phyloP scores from a whole-genome alignment of 2,329 filamentous ascomycete species.

The Penicillium sp. region DNA sequence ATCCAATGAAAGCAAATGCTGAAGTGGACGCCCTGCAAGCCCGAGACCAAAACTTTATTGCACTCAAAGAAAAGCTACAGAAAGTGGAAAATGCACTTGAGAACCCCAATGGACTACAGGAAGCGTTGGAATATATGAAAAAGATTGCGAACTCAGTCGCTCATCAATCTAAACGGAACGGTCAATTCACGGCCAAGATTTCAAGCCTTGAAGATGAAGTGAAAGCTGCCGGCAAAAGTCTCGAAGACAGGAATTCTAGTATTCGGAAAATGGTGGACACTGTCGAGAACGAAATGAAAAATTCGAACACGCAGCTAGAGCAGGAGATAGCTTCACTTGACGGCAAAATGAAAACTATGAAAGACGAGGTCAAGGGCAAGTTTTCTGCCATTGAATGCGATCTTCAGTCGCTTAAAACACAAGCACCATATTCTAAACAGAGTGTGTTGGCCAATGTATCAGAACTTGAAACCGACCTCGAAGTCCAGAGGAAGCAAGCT shows the following conservation, averaged over 20 bases:
- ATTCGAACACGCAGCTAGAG: background rate
- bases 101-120: background rate
- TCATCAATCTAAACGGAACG: background rate
- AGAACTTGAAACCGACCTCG: background rate
- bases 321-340: background rate
- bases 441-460: background rate
- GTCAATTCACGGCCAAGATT: background rate
- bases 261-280: background rate
- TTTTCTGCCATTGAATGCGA: background rate
- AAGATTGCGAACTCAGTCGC: conserved; percentile 1
- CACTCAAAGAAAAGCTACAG: background rate
- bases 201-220: background rate
- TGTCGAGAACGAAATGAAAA: background rate
- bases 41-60: background rate
- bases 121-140: background rate
- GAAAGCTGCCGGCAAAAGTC: background rate
- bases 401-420: background rate
- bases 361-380: background rate
- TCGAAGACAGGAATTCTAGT: background rate
- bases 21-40: background rate
- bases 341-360: background rate
- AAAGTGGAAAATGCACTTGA: background rate
- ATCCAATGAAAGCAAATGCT: background rate
- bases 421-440: background rate
- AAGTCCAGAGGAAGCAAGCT: background rate